Percentiles rank a stretch among this genome's conserved stretches.
Conservation (phyloP, 345 rosid species). For the Raphanus raphanistrum region DNA sequence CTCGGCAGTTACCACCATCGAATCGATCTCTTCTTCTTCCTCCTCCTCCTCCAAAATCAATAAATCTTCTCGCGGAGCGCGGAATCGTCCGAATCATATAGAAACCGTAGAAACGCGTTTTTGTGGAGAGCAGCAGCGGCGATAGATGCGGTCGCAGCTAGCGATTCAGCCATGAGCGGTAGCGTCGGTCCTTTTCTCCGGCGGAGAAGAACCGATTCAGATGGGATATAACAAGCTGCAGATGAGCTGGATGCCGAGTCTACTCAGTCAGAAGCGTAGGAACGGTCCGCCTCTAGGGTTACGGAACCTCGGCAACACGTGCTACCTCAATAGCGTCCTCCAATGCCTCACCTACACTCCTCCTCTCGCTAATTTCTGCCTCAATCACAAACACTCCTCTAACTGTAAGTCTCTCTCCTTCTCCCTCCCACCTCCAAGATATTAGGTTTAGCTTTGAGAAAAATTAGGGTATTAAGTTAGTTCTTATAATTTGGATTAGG, state of each 20-base stretch:
- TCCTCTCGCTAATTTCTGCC: slow-evolving; percentile 98
- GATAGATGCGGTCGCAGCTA: slow-evolving; percentile 39
- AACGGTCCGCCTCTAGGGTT: slow-evolving; percentile 89
- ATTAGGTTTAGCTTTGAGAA: not conserved
- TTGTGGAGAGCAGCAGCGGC: not conserved
- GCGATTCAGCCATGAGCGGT: slow-evolving; percentile 38
- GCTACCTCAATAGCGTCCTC: slow-evolving; percentile 92
- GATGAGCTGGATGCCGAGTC: slow-evolving; percentile 96
- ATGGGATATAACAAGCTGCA: slow-evolving; percentile 63
- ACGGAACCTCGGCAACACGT: slow-evolving; percentile 91
- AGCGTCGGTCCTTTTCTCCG: slow-evolving; percentile 26
- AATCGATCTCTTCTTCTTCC: slow-evolving; percentile 25
- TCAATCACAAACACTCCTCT: slow-evolving; percentile 73
- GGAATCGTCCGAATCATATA: slow-evolving; percentile 7
- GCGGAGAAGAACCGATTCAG: slow-evolving; percentile 35
- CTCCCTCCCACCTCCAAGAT: not conserved
- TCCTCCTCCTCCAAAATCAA: not conserved
- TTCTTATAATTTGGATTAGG: slow-evolving; percentile 39
- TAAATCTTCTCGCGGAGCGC: slow-evolving; percentile 10
- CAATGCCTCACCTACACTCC: slow-evolving; percentile 98
- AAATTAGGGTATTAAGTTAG: too few relatives aligned
- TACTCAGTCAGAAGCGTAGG: slow-evolving; percentile 72
- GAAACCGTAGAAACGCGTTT: not conserved
- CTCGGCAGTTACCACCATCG: slow-evolving; percentile 39
- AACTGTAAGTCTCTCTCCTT: slow-evolving; percentile 48